A percentile compares a stretch with the other conserved stretches of the same genome.
Evolutionary conservation across 2,329 filamentous ascomycete species (phyloP).

Genomic region (Fusarium sp.): DNA sequence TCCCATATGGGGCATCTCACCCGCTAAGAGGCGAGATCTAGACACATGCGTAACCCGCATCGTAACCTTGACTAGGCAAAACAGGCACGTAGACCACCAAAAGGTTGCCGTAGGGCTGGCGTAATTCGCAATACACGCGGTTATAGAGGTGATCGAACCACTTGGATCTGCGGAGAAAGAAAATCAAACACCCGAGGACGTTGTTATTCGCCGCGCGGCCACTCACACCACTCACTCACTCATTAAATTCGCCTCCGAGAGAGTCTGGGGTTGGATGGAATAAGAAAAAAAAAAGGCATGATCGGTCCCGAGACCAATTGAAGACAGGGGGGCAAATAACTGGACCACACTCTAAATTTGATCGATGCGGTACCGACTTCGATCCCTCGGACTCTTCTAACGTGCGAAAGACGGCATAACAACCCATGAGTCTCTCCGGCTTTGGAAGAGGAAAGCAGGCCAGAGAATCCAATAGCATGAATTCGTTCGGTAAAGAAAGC

Average conservation of each 20-base stretch:
- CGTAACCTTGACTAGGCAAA: conserved; percentile 30
- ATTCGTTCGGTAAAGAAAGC: neutral
- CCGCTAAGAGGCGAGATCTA: conserved; percentile 39
- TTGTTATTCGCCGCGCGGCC: conserved; percentile 44
- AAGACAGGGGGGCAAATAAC: conserved; percentile 27
- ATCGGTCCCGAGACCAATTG: conserved; percentile 44
- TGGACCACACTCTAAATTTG: conserved; percentile 4
- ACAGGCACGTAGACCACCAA: conserved; percentile 43
- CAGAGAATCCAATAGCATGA: conserved; percentile 3
- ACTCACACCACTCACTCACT: conserved; percentile 10
- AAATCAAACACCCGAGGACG: conserved; percentile 12
- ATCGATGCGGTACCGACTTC: neutral
- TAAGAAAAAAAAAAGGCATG: conserved; percentile 5
- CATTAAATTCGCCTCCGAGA: conserved; percentile 12
- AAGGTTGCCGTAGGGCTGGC: neutral
- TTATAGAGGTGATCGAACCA: conserved; percentile 42
- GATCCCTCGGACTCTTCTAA: conserved; percentile 18
- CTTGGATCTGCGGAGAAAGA: conserved; percentile 31
- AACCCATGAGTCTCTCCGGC: conserved; percentile 16
- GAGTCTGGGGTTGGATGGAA: conserved; percentile 13
- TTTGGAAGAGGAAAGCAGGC: conserved; percentile 16
- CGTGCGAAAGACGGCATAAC: conserved; percentile 12
- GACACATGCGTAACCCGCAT: conserved; percentile 40
- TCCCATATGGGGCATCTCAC: conserved; percentile 34
- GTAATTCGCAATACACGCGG: neutral